phyloP scores from a whole-genome alignment of 169 alveolate genomes.

The Cyclospora cayetanensis region DNA sequence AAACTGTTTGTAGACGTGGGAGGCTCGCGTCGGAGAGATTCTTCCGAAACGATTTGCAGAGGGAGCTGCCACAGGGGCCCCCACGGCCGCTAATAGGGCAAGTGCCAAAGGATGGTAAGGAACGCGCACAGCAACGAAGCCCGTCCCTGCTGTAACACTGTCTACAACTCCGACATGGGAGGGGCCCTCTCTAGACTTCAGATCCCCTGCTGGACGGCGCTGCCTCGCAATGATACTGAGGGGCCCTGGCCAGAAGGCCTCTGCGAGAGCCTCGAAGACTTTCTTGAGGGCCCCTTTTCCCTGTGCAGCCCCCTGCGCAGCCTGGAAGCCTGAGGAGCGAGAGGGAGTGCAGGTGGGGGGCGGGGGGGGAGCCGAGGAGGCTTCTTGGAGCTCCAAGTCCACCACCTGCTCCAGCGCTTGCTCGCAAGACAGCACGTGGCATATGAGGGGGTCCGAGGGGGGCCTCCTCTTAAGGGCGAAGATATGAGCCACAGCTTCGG shows the following conservation, averaged over 20 bases:
- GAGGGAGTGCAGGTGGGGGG: neutral
- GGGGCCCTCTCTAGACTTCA: neutral
- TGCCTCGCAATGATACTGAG: conserved; percentile 84
- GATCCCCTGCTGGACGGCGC: neutral
- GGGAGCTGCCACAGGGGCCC: conserved; percentile 91
- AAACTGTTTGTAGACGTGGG: conserved; percentile 84
- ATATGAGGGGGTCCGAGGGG: conserved; percentile 92
- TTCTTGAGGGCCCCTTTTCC: neutral
- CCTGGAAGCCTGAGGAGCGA: neutral
- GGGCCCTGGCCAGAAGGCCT: conserved; percentile 95
- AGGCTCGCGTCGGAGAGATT: conserved; percentile 91
- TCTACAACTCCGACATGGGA: neutral
- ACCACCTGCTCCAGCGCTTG: conserved; percentile 57
- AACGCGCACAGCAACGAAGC: conserved; percentile 72
- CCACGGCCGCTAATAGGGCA: conserved; percentile 79
- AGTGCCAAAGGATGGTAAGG: conserved; percentile 82
- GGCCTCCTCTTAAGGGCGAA: conserved; percentile 92
- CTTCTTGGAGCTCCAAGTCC: conserved; percentile 76
- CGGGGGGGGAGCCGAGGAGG: conserved; percentile 68
- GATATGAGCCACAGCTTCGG: conserved; percentile 83
- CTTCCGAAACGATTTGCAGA: conserved; percentile 92
- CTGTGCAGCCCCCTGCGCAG: neutral
- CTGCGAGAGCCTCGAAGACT: conserved; percentile 80
- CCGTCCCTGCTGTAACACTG: conserved; percentile 13
- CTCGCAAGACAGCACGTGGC: conserved; percentile 81